These are phyloP conservation scores for Nakazawaea laoshanensis DNA, from an alignment of 805 yeast species.

Conservation along the genomic window DNA sequence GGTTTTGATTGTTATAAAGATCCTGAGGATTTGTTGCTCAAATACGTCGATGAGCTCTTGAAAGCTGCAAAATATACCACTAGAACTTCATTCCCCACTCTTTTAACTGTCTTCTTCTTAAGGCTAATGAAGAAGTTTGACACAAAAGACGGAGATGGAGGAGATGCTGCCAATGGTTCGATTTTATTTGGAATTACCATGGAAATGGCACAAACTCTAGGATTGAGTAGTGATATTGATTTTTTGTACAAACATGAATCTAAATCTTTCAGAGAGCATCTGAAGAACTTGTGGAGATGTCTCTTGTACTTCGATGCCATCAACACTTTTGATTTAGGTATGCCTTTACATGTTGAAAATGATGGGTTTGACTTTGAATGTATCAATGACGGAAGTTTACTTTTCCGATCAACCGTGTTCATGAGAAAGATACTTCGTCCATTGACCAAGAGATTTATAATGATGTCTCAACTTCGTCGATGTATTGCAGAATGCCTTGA, in stretches of 20 bases:
- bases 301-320: constrained; percentile 4
- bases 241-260: neutral
- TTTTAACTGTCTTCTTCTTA: neutral
- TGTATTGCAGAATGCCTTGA: too few species aligned
- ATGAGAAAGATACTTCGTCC: too few species aligned
- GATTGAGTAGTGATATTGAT: constrained; percentile 4
- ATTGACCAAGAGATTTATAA: too few species aligned
- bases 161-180: constrained; percentile 6
- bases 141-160: constrained; percentile 5
- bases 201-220: constrained; percentile 1
- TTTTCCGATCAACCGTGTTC: neutral
- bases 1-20: neutral
- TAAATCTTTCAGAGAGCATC: neutral
- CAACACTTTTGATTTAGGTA: constrained; percentile 3
- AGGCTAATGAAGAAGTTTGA: neutral
- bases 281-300: constrained; percentile 7
- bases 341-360: neutral
- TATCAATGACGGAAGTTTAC: neutral
- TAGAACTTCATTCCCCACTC: constrained; percentile 1
- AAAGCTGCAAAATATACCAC: neutral
- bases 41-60: neutral
- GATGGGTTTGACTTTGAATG: neutral
- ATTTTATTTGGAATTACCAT: constrained; percentile 1
- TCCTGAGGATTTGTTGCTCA: neutral
- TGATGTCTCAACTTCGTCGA: too few species aligned